Base-by-base conservation (phyloP, 83 land plant species). In the Thuja plicata region DNA sequence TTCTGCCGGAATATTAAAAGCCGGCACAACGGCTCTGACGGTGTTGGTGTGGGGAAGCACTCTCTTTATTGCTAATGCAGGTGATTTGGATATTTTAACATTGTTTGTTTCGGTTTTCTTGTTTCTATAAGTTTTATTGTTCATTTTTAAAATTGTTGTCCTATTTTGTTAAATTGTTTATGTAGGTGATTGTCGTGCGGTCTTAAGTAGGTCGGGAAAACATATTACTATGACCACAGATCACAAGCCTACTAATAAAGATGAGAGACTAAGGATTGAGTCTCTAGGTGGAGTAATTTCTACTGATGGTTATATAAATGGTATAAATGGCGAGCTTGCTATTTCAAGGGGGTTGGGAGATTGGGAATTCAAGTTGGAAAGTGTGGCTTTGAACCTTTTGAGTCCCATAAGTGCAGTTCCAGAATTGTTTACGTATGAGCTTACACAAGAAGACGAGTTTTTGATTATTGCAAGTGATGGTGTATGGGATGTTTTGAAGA, bases 61-160 rank as follows among this genome's bases (percentile, higher is more conserved):
- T 45, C 87, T 97, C 85, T 95, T 97, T 32, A 98, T 98, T n/a
- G 96, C 95, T 93, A 94, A 94, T 80, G 98, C 96, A 27, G 99
- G 96, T 81, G 55, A 52, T 52, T 52, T 12, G 45, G 45, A 43
- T 3, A 43, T 43, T 43, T 43, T 43, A 2, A 43, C 2, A 0
- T 43, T 43, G 2, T 43, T 43, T 43, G 6, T 45, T 6, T 45
- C 5, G 48, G 12, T 52, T 52, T 52, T 13, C 3, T 52, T 52
- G 16, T 52, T 12, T 52, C 45, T 43, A 12, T 52, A 13, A 52
- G 0, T 12, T 52, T 52, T 13, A 52, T 12, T 12, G 8, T 52
- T 48, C 0, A 13, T 52, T 52, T 52, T 52, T 52, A 0, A 11
- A 52, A 52, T 43, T 5, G 15, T 52, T 52, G 55, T 52, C 55